A percentile compares a stretch with the other conserved stretches of the same genome.
Evolutionary conservation across 345 rosid genomes (phyloP).

Genomic region (Salix brachista): DNA sequence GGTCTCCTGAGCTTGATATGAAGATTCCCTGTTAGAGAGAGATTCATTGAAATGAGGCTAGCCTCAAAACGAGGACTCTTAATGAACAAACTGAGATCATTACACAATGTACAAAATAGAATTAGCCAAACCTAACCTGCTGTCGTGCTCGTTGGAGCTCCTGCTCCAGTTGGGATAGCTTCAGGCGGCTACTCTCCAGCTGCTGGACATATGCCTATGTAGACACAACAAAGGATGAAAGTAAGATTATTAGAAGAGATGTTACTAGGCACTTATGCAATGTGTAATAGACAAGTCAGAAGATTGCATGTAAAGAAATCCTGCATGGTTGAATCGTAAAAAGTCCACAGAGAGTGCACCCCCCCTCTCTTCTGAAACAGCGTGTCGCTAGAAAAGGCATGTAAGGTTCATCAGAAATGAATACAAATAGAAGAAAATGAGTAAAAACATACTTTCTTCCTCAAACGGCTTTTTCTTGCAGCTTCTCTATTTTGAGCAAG

Average conservation of each 20-base stretch:
- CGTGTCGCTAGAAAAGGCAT: not conserved
- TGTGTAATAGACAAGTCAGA: not conserved
- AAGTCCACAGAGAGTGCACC: not conserved
- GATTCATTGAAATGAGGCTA: not conserved
- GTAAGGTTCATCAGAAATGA: not conserved
- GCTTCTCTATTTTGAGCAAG: slow-evolving; percentile 99
- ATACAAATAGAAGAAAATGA: not conserved
- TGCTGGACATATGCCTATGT: slow-evolving; percentile 94
- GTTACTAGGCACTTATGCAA: not conserved
- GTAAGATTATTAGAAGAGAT: not conserved
- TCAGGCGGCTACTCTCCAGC: slow-evolving; percentile 92
- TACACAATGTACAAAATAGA: not conserved
- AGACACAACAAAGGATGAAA: slow-evolving; percentile 12
- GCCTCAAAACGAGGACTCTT: not conserved
- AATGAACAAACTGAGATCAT: not conserved
- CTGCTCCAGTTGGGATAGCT: slow-evolving; percentile 93
- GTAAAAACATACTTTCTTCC: slow-evolving; percentile 65
- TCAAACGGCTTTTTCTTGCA: slow-evolving; percentile 90
- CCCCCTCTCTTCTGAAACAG: not conserved
- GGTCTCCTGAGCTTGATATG: slow-evolving; percentile 95
- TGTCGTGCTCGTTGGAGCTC: slow-evolving; percentile 98
- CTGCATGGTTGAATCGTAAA: not conserved
- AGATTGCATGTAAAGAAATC: not conserved
- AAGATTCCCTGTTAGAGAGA: slow-evolving; percentile 64
- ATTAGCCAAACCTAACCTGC: slow-evolving; percentile 53